Evolutionary conservation across 257 asterid species (phyloP), one percentile per base, ranked within the genome.

Genomic region (Rehmannia glutinosa): DNA sequence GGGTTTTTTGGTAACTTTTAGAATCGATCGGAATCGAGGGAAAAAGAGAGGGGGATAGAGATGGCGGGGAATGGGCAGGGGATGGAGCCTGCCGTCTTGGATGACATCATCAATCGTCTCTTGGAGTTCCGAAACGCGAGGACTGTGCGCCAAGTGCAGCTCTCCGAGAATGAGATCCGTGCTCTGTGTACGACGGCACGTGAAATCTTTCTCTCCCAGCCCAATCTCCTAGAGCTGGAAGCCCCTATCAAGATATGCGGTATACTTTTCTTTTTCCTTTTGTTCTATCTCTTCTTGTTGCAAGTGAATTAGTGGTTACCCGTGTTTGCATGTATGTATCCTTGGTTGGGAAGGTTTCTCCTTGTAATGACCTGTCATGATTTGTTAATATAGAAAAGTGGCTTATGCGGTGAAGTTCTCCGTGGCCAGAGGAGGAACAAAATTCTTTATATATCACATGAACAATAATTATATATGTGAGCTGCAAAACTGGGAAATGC

Each of bases 161-260:
- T 92, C 2, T 85, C 96, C 6, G 96, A 92, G 82, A 78, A 84
- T 55, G 98, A 92, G 95, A 92, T 92, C 89, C 95, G 96, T 15
- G 78, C 84, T 30, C 89, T 92, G 53, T 92, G 98, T 69, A 70
- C 75, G 52, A 66, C 96, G 42, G 70, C 98, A 17, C 85, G 98
- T 12, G 95, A 87, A 73, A 89, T 92, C 67, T 92, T 92, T 77
- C 90, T 92, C 43, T 83, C 83, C 19, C 98, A 92, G 78, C 98
- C 98, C 39, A 92, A 87, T 85, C 94, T 92, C 23, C 87, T 92
- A 59, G 98, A 92, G 88, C 95, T 92, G 15, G 98, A 92, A 75
- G 98, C 98, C 10, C 98, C 96, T 62, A 92, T 92, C 79, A 92
- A 92, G 96, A 92, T 92, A 80, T 92, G 98, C 75, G 98, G 98